These are phyloP conservation scores for Vararia minispora DNA, from an alignment of 768 basidiomycete species.

Conservation along the genomic window DNA sequence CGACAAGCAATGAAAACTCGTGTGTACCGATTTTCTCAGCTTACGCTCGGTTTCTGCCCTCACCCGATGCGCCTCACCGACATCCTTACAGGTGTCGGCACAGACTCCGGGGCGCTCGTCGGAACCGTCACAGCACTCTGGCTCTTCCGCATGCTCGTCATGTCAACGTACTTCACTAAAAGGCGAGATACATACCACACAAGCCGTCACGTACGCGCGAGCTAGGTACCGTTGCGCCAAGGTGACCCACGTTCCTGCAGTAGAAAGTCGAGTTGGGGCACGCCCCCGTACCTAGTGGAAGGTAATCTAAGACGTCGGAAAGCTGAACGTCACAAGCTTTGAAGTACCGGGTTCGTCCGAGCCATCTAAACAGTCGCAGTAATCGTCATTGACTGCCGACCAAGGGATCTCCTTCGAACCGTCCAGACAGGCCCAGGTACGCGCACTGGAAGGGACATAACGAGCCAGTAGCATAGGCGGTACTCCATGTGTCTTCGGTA, in stretches of 20 bases:
- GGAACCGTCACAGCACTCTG: slow-evolving; percentile 91
- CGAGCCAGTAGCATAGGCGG: slow-evolving; percentile 39
- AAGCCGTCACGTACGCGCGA: slow-evolving; percentile 87
- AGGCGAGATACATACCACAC: slow-evolving; percentile 52
- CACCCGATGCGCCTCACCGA: slow-evolving; percentile 60
- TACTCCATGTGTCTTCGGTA: slow-evolving; percentile 46
- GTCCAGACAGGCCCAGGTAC: slow-evolving; percentile 70
- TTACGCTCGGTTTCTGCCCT: slow-evolving; percentile 66
- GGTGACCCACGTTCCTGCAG: slow-evolving; percentile 82
- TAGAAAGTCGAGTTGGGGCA: slow-evolving; percentile 70
- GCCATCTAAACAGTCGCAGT: slow-evolving; percentile 90
- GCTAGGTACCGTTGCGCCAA: slow-evolving; percentile 67
- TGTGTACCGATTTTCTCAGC: slow-evolving; percentile 64
- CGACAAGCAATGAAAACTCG: background rate
- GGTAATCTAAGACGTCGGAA: too few species aligned
- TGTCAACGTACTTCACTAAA: background rate
- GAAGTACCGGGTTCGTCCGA: slow-evolving; percentile 91
- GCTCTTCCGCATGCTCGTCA: slow-evolving; percentile 39
- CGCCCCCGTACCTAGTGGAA: slow-evolving; percentile 79
- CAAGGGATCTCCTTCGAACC: slow-evolving; percentile 70
- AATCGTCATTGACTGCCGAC: slow-evolving; percentile 85
- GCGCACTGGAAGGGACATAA: slow-evolving; percentile 40
- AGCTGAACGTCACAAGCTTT: too few species aligned
- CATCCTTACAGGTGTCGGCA: slow-evolving; percentile 60
- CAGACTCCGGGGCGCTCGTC: slow-evolving; percentile 83